Evolutionary conservation across 2,329 filamentous ascomycete species (phyloP).

Genomic region (Capronia americana): DNA sequence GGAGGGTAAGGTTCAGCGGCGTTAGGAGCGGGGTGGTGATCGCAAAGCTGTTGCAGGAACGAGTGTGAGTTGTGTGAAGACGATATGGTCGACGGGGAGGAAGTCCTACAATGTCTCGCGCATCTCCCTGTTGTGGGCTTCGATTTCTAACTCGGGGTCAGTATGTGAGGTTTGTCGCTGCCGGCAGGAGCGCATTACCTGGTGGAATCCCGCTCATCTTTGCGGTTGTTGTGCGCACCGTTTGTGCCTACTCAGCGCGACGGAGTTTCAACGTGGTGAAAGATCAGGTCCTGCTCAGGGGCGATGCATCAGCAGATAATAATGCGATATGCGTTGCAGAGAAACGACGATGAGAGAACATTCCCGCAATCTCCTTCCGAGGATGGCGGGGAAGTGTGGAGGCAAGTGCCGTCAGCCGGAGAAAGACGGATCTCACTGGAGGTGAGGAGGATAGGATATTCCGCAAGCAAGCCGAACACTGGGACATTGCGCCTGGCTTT

Average conservation of each 20-base stretch:
- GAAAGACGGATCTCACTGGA: background rate
- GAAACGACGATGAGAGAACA: background rate
- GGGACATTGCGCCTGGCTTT: too few species aligned
- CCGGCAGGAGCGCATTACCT: background rate
- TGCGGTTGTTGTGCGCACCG: background rate
- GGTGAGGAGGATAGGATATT: too few species aligned
- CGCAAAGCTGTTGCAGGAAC: conserved; percentile 23
- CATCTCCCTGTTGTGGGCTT: conserved; percentile 25
- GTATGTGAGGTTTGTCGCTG: background rate
- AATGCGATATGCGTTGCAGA: background rate
- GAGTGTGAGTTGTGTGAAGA: background rate
- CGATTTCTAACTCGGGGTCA: conserved; percentile 18
- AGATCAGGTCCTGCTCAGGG: background rate
- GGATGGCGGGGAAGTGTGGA: conserved; percentile 2
- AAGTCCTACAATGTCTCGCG: conserved; percentile 28
- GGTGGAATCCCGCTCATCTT: conserved; percentile 20
- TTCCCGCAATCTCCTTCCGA: background rate
- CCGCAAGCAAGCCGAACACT: too few species aligned
- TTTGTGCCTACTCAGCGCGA: background rate
- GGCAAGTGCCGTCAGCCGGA: background rate
- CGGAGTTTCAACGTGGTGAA: background rate
- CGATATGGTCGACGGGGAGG: background rate
- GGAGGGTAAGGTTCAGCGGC: conserved; percentile 63
- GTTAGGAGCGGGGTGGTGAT: conserved; percentile 29
- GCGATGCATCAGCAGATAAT: background rate